phyloP scores from a whole-genome alignment of 2,329 filamentous ascomycete species.

The Emydomyces testavorans region DNA sequence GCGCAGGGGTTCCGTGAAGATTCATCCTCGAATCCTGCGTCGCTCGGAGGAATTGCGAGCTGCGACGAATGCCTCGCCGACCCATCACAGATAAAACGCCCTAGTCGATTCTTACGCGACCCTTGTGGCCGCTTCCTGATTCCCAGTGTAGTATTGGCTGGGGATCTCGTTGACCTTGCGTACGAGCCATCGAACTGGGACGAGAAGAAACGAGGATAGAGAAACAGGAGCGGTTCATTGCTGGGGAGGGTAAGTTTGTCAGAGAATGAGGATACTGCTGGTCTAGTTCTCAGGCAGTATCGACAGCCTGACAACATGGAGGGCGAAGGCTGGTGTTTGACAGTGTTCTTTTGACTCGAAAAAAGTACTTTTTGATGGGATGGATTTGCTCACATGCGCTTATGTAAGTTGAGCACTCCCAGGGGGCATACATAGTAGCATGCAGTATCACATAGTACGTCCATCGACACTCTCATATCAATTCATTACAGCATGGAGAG shows the following conservation, averaged over 20 bases:
- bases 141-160: conserved; percentile 12
- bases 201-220: conserved; percentile 35
- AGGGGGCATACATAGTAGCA: too few species aligned
- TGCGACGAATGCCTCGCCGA: conserved; percentile 3
- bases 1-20: neutral
- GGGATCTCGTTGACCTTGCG: conserved; percentile 6
- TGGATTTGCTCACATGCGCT: neutral
- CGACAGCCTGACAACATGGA: conserved; percentile 36
- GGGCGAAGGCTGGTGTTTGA: conserved; percentile 1
- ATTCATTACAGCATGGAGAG: neutral
- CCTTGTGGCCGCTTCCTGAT: conserved; percentile 24
- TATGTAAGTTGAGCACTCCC: neutral
- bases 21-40: neutral
- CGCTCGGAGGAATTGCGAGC: neutral
- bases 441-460: too few species aligned
- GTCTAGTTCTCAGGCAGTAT: conserved; percentile 32
- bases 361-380: conserved; percentile 6
- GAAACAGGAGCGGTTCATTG: conserved; percentile 36
- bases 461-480: neutral
- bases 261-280: conserved; percentile 28
- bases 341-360: neutral
- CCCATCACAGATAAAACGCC: conserved; percentile 13
- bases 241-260: conserved; percentile 27
- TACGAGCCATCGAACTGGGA: neutral
- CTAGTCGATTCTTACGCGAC: conserved; percentile 27